A percentile compares a stretch with the other conserved stretches of the same genome.
phyloP scores from a whole-genome alignment of 2,329 filamentous ascomycete species.

The Aspergillus amoenus region DNA sequence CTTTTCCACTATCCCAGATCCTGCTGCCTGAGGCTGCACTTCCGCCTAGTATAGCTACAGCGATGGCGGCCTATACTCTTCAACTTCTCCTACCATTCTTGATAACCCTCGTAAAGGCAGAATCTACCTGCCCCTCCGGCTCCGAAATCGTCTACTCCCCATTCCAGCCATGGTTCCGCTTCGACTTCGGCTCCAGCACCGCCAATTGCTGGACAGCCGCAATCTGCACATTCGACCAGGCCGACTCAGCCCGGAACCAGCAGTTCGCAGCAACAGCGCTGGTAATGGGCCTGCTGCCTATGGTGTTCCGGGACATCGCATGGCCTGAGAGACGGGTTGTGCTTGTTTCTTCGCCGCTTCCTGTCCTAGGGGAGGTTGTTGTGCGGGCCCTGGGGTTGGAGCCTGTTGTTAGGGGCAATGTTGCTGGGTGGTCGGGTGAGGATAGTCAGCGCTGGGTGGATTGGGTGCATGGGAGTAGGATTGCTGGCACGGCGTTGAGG shows the following conservation, averaged over 20 bases:
- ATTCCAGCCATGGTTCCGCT: neutral
- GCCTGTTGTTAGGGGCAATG: neutral
- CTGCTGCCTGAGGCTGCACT: too few species aligned
- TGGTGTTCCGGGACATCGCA: neutral
- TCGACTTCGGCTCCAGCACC: neutral
- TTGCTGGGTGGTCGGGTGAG: neutral
- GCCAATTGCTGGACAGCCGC: neutral
- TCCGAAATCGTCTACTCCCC: neutral
- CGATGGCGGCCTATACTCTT: too few species aligned
- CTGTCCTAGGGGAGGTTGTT: neutral
- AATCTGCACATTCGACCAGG: neutral
- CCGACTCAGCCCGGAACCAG: neutral
- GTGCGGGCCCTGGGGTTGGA: neutral
- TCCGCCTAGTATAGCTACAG: too few species aligned
- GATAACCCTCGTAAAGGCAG: neutral
- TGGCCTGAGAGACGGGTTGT: neutral
- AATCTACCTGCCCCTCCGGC: neutral
- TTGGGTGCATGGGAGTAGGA: neutral
- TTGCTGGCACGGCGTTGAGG: neutral
- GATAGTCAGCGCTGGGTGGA: neutral
- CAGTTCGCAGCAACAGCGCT: neutral
- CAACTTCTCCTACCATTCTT: neutral
- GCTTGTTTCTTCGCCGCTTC: neutral
- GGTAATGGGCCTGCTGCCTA: neutral
- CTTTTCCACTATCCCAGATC: too few species aligned